Base-by-base conservation (phyloP, 2,329 filamentous ascomycete species). In the Aureobasidium uvarum region DNA sequence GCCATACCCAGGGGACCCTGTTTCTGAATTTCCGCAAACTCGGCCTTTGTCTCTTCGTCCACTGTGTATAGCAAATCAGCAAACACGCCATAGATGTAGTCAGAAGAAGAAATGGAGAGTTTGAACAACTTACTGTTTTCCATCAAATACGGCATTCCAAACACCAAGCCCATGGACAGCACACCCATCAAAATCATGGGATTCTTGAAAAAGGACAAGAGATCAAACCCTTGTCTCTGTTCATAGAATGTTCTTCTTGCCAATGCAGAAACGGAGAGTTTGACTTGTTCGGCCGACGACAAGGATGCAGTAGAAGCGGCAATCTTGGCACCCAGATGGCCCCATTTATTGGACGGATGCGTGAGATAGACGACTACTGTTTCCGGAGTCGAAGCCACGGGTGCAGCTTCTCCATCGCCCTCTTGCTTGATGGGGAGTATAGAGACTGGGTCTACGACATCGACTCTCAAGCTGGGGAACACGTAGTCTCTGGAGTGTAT, bases 151-250 rank as follows among this genome's bases (percentile, higher is more conserved):
- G 95, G 95, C 90, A 98, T 91, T 70, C 93, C 93, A 72, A 98
- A 84, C 68, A 96, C 92, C 70, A 97, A 81, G 5, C 81, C 88
- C 81, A 97, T 86, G 68, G 89, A 92, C 45, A 95, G 87, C 39
- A 96, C 78, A 5, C 89, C 92, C 81, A 99, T 89, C 67, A 99
- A 84, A 69, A 98, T 97, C 92, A 98, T 98, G 3, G 95, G 95
- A 75, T 91, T 96, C 81, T 95, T 95, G 72, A 97, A 82, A 65
- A 97, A 87, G 66, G 85, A 86, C 66, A 97, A 74, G n/a, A 93
- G 28, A 55, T 70, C 74, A 69, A 77, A 96, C 70, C 85, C 86
- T 67, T 84, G 82, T 72, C 92, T 83, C 75, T 91, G 86, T 71
- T 90, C 81, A 71, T 91, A 96, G 77, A 90, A 96, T 14, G 85